Evolutionary conservation across 371 early-diverging fungal genomes (phyloP), one percentile per base, ranked within the genome.

Genomic region (Encephalitozoon cuniculi): DNA sequence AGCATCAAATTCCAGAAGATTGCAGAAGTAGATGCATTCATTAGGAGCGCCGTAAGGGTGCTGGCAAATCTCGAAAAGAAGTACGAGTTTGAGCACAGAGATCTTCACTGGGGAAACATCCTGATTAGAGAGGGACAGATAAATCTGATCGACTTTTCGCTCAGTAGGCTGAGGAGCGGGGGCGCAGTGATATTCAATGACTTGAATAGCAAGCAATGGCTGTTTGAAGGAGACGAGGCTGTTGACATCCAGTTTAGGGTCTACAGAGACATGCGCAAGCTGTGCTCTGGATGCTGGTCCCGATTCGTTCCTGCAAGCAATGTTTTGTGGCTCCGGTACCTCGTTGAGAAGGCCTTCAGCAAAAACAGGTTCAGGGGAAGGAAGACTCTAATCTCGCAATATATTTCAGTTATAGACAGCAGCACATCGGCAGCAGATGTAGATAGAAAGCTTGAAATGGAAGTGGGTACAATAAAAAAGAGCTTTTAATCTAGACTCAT

Each of bases 61-160:
- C 80, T 91, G 53, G 88, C 87, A 7, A 78, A 83, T 4, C 88
- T 89, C 37, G 89, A 90, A 72, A 83, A 86, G 49, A 85, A 86
- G 41, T 76, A 77, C 39, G 53, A 84, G 73, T 90, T 91, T 74
- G 90, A 91, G 83, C 92, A 92, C 77, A 88, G 92, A 26, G 92
- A 92, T 79, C 77, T 92, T 77, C 92, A 92, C 74, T 92, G 91
- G 92, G 92, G 91, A 28, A 92, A 92, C 79, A 86, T 92, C n/a
- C 82, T 92, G 71, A 86, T 91, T 12, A 68, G 46, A 25, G 6
- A 40, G 2, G 40, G 15, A 2, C 18, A 44, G 0, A 28, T 63
- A 15, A 53, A 7, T 2, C 54, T 80, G 21, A 76, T 83, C 26
- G 83, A 83, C 46, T 80, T 81, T 71, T 40, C 77, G 7, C 39